Evolutionary conservation across 495 filamentous ascomycete genomes (phyloP), one percentile per base, ranked within the genome.

Genomic region (Penicillium pulvis): DNA sequence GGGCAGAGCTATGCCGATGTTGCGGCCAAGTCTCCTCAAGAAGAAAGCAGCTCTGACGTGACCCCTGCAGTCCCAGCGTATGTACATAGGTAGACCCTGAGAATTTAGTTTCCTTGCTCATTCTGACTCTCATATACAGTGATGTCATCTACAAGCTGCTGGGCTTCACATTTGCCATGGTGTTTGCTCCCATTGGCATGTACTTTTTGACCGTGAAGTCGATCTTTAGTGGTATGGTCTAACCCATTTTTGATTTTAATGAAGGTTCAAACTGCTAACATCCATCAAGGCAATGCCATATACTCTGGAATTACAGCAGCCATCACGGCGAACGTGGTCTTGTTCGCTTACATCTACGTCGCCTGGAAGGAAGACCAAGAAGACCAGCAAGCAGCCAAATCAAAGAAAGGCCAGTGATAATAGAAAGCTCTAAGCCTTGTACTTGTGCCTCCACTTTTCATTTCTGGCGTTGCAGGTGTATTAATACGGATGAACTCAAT

Each of bases 141-240:
- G 76, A 87, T 66, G 91, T 97, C 51, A 95, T 99, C 53, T 75
- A 86, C 57, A 98, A 97, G 74, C 83, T 99, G 8, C 79, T 97
- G 8, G 85, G 83, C 53, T 97, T 97, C 75, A 94, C 93, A 7
- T 79, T 90, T 14, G 94, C 91, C 61, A 98, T 98, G 94, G 81
- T 97, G 44, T 80, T 85, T 4, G 75, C 86, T 33, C 94, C 94
- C 28, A 87, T 98, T 58, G 87, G 88, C 28, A 88, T 87, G 46
- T 98, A 98, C 74, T 98, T 92, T 71, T 50, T 92, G 42, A 90
- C 89, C 0, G 75, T 94, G 19, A 83, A 91, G 64, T 83, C 74
- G 1, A 69, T 97, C 10, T 97, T 96, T 72, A 76, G 76, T 60
- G 93, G 93, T 96, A 71, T 61, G 78, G 56, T 46, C 5, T 0